Percentiles rank a stretch among this genome's conserved stretches.
These are phyloP conservation scores for Aspergillus eucalypticola DNA, from an alignment of 2,329 filamentous ascomycete genomes.

Conservation along the genomic window DNA sequence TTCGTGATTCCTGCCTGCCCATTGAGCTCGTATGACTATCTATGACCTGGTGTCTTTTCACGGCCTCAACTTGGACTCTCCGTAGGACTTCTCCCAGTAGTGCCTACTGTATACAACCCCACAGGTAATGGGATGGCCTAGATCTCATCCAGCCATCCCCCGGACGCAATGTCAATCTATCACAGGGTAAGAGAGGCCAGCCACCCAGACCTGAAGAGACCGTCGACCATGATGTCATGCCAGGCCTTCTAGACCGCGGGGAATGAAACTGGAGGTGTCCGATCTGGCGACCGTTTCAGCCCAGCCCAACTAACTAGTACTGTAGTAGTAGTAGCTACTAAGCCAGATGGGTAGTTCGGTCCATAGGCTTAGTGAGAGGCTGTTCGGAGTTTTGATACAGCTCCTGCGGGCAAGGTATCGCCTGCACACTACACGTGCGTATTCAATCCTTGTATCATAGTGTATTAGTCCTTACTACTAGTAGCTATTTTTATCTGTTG, in stretches of 20 bases:
- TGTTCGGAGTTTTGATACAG: neutral
- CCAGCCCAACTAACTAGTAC: no score
- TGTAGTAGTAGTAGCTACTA: no score
- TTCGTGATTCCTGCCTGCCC: neutral
- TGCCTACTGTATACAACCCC: no score
- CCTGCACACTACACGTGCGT: no score
- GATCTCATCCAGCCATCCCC: neutral
- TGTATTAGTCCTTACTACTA: no score
- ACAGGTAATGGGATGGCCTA: neutral
- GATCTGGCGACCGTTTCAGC: no score
- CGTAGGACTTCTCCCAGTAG: neutral
- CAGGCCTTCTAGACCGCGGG: neutral
- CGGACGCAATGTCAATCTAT: neutral
- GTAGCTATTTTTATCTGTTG: no score
- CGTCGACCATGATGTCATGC: slow-evolving; percentile 14
- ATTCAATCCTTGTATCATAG: no score
- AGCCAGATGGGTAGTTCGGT: no score
- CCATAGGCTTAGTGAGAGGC: no score
- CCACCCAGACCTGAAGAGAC: neutral
- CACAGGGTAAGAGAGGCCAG: no score
- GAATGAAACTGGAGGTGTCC: neutral
- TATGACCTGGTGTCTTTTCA: slow-evolving; percentile 8
- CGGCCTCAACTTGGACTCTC: neutral
- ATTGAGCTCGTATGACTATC: neutral
- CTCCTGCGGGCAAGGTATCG: no score